These are phyloP conservation scores for Chrysoporthe deuterocubensis DNA, from an alignment of 2,329 filamentous ascomycete species.

Conservation along the genomic window DNA sequence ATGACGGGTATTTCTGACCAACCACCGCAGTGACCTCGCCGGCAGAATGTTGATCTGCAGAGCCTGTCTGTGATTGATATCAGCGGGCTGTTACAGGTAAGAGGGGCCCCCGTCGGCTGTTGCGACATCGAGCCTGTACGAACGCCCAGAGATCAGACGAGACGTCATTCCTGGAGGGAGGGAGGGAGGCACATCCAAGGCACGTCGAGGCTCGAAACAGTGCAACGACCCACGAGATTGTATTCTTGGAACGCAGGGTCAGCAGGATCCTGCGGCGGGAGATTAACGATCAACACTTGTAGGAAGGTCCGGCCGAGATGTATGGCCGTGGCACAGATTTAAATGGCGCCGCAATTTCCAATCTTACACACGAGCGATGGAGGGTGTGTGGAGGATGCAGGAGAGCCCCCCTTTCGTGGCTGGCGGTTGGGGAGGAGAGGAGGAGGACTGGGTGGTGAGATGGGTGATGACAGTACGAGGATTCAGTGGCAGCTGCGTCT, in stretches of 20 bases:
- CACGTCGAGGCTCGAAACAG: neutral
- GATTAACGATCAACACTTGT: neutral
- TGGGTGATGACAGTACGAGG: neutral
- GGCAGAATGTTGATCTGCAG: slow-evolving; percentile 1
- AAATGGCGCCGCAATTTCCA: neutral
- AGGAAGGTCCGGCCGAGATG: neutral
- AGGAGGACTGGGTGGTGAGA: neutral
- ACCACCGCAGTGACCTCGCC: neutral
- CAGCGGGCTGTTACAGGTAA: neutral
- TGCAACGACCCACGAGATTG: neutral
- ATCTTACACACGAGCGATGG: neutral
- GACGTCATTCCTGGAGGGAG: slow-evolving; percentile 21
- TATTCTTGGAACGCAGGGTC: neutral
- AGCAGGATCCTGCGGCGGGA: neutral
- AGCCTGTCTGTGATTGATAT: neutral
- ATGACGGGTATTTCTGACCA: neutral
- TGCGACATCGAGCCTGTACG: slow-evolving; percentile 12
- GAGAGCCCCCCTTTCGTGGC: neutral
- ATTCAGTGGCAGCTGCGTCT: neutral
- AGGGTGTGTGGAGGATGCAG: neutral
- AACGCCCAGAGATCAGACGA: slow-evolving; percentile 9
- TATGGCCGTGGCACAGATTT: neutral
- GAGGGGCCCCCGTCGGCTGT: neutral
- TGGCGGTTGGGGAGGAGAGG: neutral
- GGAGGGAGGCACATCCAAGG: neutral